Evolutionary conservation across 176 grass and related monocot species (phyloP).

Genomic region (Triticum urartu): DNA sequence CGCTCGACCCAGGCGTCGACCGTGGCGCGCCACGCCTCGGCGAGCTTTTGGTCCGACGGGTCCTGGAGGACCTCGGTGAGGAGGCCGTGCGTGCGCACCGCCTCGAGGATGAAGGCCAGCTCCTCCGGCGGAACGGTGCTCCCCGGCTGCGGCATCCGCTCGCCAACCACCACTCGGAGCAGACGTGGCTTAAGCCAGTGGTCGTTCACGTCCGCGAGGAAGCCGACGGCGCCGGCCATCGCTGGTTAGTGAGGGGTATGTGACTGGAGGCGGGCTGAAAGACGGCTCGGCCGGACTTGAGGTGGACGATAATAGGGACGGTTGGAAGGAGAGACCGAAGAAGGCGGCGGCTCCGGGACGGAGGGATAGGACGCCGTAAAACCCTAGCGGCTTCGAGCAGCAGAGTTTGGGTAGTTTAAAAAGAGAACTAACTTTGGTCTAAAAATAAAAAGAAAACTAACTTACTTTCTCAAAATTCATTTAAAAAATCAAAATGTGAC

Average conservation of each 20-base stretch:
- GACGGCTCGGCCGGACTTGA: background rate
- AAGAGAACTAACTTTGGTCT: no score
- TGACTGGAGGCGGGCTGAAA: background rate
- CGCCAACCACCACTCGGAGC: conserved; percentile 41
- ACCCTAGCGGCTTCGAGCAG: background rate
- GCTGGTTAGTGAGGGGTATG: background rate
- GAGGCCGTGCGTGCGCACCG: conserved; percentile 38
- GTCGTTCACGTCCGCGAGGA: conserved; percentile 40
- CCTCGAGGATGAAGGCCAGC: conserved; percentile 38
- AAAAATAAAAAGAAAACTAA: no score
- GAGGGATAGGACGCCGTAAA: background rate
- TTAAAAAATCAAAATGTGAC: no score
- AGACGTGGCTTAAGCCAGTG: conserved; percentile 45
- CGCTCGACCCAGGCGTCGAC: conserved; percentile 46
- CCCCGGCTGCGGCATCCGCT: conserved; percentile 37
- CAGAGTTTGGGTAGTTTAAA: background rate
- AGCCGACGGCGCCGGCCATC: conserved; percentile 36
- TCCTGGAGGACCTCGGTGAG: conserved; percentile 25
- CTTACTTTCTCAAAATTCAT: no score
- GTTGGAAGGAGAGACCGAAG: background rate
- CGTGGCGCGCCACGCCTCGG: conserved; percentile 46
- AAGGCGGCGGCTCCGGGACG: background rate
- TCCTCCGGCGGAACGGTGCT: conserved; percentile 32
- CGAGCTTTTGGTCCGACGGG: conserved; percentile 17
- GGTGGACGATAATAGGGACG: background rate